Conservation (phyloP, 805 yeast genomes). For the Lachancea nothofagi region DNA sequence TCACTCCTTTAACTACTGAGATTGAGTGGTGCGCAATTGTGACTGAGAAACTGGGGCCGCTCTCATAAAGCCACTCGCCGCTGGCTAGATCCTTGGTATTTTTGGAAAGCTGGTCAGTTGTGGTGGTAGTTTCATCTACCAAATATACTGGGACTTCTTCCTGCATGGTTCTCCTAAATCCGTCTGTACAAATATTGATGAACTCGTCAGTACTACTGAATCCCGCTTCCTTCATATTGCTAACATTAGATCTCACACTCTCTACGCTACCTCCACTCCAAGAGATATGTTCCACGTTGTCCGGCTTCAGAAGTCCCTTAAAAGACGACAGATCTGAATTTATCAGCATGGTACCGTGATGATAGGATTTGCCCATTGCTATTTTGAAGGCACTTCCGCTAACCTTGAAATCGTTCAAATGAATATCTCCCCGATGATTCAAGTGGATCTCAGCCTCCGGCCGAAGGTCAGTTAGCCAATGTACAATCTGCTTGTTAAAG, state of each 20-base stretch:
- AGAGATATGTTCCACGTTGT: constrained; percentile 39
- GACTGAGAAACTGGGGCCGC: constrained; percentile 70
- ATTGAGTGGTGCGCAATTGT: constrained; percentile 36
- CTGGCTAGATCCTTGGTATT: constrained; percentile 40
- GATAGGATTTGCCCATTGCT: constrained; percentile 75
- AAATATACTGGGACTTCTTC: constrained; percentile 28
- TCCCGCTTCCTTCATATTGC: constrained; percentile 48
- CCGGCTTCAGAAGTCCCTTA: constrained; percentile 51
- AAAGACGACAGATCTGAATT: constrained; percentile 57
- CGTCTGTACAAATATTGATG: constrained; percentile 25
- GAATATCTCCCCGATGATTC: constrained; percentile 78
- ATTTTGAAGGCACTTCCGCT: constrained; percentile 93
- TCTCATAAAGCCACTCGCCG: constrained; percentile 75
- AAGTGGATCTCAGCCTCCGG: constrained; percentile 36
- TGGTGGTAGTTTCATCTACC: constrained; percentile 28
- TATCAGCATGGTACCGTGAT: constrained; percentile 93
- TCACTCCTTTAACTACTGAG: constrained; percentile 48
- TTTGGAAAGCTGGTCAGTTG: constrained; percentile 37
- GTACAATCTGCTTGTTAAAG: constrained; percentile 46
- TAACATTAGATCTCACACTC: constrained; percentile 77
- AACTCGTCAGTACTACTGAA: constrained; percentile 37
- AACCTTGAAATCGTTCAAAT: constrained; percentile 52
- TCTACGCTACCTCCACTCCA: constrained; percentile 51
- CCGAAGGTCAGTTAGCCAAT: constrained; percentile 21
- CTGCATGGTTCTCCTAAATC: constrained; percentile 20